Base-by-base conservation (phyloP, 345 rosid genomes). In the Ailanthus altissimus region DNA sequence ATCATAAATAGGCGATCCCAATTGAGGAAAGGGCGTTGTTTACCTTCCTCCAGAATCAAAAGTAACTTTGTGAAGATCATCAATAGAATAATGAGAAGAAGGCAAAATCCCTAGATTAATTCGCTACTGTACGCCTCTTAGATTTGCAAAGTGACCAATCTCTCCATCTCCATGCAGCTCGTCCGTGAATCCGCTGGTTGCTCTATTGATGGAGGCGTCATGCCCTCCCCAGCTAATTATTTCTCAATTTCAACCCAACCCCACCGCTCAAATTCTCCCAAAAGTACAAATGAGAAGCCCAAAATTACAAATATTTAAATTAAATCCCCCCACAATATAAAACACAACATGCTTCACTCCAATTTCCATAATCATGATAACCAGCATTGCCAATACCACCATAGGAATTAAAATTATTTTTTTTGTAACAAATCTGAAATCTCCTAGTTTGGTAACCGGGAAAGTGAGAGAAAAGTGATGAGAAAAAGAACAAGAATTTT, bases 41-140 rank as follows among this genome's bases (percentile, higher is more conserved):
- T 50, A 96, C 99, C 98, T 86, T 78, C 99, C 72, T 77, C 99
- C 90, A 78, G 91, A 89, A 84, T 92, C 93, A 28, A 98, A 98
- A 0, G 97, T 91, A 67, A 86, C 91, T 70, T 87, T 84, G 2
- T 97, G 98, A 77, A 96, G 91, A 80, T 92, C 89, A 81, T 91
- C 97, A 59, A 91, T 57, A 1, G 94, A 83, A 79, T 92, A 86
- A 75, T 90, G 77, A 2, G 84, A 85, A 47, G 81, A 71, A 15
- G 94, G 94, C 74, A 96, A 79, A 84, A 93, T 88, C 73, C 94
- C 93, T 43, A 93, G 98, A 89, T 89, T 84, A 71, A 93, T 78
- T 42, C 99, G 97, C 99, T 98, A 96, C 69, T 80, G 90, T 1
- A 93, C 90, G 50, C 98, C 89, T 84, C 98, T 89, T 0, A 93